Evolutionary conservation across 441 rosid species (phyloP).

Genomic region (Pelargonium citronellum): DNA sequence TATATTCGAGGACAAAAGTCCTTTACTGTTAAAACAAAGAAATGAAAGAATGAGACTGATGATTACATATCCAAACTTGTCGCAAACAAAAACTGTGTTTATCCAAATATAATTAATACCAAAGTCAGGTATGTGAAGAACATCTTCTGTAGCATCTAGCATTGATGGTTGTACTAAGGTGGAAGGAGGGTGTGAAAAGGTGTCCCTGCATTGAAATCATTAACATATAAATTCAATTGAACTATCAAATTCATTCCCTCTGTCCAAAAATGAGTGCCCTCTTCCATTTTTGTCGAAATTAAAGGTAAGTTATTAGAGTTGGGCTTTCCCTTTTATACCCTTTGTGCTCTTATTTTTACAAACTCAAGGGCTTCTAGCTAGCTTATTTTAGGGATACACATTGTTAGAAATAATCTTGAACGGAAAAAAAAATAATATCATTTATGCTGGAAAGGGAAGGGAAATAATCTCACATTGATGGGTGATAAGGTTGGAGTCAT

Average conservation of each 20-base stretch:
- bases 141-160: conserved; percentile 42
- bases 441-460: background rate
- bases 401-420: too few species aligned
- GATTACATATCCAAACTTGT: conserved; percentile 8
- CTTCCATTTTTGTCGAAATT: too few species aligned
- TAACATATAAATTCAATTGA: conserved; percentile 10
- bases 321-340: too few species aligned
- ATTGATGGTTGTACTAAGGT: conserved; percentile 90
- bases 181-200: conserved; percentile 74
- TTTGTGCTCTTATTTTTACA: too few species aligned
- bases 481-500: background rate
- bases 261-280: too few species aligned
- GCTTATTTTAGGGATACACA: too few species aligned
- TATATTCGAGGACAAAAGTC: conserved; percentile 81
- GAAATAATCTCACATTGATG: background rate
- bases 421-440: background rate
- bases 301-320: too few species aligned
- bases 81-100: background rate
- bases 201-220: conserved; percentile 69
- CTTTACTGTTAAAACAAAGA: conserved; percentile 43
- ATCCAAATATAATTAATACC: conserved; percentile 42
- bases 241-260: background rate
- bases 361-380: too few species aligned
- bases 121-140: conserved; percentile 58
- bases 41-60: conserved; percentile 20